Evolutionary conservation across 352 stramenopile genomes (phyloP), one percentile per base, ranked within the genome.

Genomic region (Pythium graminicola): DNA sequence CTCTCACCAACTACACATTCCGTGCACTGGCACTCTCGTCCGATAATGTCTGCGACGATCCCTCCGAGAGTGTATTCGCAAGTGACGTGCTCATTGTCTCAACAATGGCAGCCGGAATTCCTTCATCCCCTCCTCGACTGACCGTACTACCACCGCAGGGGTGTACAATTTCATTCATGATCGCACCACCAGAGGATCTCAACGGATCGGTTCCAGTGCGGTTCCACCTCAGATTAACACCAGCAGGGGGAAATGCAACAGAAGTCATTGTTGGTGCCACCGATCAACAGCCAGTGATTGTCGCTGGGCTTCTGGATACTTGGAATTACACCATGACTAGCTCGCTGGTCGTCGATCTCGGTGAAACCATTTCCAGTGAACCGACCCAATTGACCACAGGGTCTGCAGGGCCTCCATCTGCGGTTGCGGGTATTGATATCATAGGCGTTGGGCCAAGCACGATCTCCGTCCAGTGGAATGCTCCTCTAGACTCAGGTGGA

Each of bases 1-100:
- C 69, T 4, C 14, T 22, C 0, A 80, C 64, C 1, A 58, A 23
- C 14, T 86, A 82, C 35, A 69, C 46, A 0, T 65, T 86, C 22
- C 76, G 80, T 55, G 59, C 40, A 0, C 43, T 86, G 6, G 70
- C 75, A 7, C 42, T 86, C 11, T 62, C 75, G 45, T 59, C 57
- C 14, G 69, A 66, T 16, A 56, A 32, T 3, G 59, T 66, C 4
- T 86, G 75, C 31, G 65, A 76, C 36, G 60, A 65, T 44, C 47
- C 75, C 8, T 54, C 47, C 1, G 47, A 51, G 0, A 57, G 31
- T 14, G 51, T 44, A 0, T 55, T 74, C 6, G 61, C 61, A 23
- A 84, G 76, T 36, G 64, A 79, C 6, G 27, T 23, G 1, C 27
- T 81, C 0, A 20, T 27, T 14, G 57, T 56, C 5, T 65, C 49